Base-by-base conservation (phyloP, 768 basidiomycete genomes). In the Chalciporus sphaerocephalus region DNA sequence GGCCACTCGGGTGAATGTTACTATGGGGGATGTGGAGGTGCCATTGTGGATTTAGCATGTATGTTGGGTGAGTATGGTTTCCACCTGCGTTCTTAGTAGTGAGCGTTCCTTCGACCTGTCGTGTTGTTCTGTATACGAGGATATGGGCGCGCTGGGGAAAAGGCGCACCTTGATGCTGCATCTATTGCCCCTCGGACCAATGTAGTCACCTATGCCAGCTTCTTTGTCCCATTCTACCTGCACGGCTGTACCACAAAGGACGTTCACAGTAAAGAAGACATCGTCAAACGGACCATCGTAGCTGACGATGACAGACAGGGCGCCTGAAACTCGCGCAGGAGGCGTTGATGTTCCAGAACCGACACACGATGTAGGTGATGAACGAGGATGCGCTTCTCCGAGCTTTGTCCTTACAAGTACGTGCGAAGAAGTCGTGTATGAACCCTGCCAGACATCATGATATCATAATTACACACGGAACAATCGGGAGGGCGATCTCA, bases 41-140 rank as follows among this genome's bases (percentile, higher is more conserved):
- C 64, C 90, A 97, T 58, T 96, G 92, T 0, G 94, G 94, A 59
- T 97, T 98, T 39, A 79, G 65, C 82, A 95, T 87, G 64, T 87
- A 96, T 0, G 86, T 84, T 1, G 89, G 80, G 52, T 81, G 73
- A 5, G 80, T 78, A 45, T 82, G 78, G 58, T 93, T 94, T 2
- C 95, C 95, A 0, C 95, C 95, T 0, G 89, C 78, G 22, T 80
- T 90, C 53, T 81, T 82, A 27, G 67, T 74, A 0, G 82, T 83
- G 50, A 95, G 73, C 0, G 69, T 57, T 7, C 81, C 86, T 0
- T 77, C 69, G 6, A 85, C 57, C 88, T 91, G 52, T 21, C 40
- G 36, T 32, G 28, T 40, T 33, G 18, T 9, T 25, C 30, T 6
- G 11, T 15, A 18, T 27, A 18, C 12, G 25, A 9, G 8, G 25